Conservation (phyloP, 257 asterid genomes). For the Capsicum baccatum region DNA sequence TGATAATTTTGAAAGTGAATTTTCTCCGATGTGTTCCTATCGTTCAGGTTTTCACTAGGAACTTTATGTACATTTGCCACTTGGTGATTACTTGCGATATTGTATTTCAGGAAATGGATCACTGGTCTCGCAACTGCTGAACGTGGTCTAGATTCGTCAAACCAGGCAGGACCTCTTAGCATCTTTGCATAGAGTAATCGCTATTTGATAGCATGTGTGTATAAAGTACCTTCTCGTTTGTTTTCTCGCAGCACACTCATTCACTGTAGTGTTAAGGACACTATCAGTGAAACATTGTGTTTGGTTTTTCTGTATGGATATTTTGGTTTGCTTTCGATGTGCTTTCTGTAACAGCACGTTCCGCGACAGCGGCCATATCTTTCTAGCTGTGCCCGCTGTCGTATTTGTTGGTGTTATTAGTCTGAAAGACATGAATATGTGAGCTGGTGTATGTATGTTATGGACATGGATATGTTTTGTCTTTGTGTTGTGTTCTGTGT, state of each 20-base stretch:
- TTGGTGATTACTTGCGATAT: not conserved
- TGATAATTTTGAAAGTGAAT: not conserved
- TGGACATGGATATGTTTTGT: not conserved
- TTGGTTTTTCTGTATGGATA: conserved; percentile 23
- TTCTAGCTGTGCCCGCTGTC: not conserved
- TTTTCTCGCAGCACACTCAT: not conserved
- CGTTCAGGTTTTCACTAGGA: not conserved
- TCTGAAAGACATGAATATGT: not conserved
- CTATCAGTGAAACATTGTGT: not conserved
- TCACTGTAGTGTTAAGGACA: not conserved
- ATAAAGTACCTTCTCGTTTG: not conserved
- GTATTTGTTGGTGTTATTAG: not conserved
- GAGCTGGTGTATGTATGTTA: not conserved
- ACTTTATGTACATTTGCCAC: not conserved
- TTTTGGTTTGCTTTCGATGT: not conserved
- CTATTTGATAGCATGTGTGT: not conserved
- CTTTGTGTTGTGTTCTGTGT: too few species aligned
- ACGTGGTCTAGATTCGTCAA: conserved; percentile 87
- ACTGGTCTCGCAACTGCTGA: conserved; percentile 76
- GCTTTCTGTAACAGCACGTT: not conserved
- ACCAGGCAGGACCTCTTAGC: conserved; percentile 73
- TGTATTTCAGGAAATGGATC: conserved; percentile 65
- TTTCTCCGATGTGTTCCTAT: not conserved
- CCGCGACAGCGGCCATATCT: not conserved
- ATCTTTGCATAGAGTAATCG: conserved; percentile 57